Evolutionary conservation across 2,329 filamentous ascomycete species (phyloP), one percentile per base, ranked within the genome.

Genomic region (Pseudogymnoascus sp.): DNA sequence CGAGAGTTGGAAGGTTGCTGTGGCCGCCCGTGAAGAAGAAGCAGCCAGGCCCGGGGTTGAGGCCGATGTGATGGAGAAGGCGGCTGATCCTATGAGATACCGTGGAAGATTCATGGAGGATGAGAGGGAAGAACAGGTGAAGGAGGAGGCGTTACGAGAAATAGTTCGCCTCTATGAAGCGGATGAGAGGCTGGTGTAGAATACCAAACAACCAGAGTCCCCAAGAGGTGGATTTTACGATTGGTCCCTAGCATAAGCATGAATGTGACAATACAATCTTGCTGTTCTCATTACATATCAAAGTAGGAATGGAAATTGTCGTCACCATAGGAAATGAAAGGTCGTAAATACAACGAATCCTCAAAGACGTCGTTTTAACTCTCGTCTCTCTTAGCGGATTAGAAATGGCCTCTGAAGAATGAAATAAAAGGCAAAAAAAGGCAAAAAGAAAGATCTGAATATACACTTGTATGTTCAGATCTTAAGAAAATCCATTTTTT

Each of bases 401-500:
- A 12, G 9, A 8, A 45, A 27, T 10, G 4, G 2, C 5, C 9
- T 10, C 9, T 27, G 21, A 27, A 7, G 21, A 27, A 45, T n/a
- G 27, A 12, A 40, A 45, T 13, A 27, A 45, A 48, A 4, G 18
- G 8, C 7, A 52, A 52, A 31, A 52, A 52, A 52, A 31, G 1
- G 13, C 8, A 31, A 52, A 52, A 52, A 52, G 45, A 52, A 52
- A 31, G n/a, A 52, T 52, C n/a, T 18, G 27, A 52, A 31, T 52
- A 52, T 52, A 52, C 45, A 52, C 27, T 31, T 31, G 45, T 52
- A 31, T 52, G n/a, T 52, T 31, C n/a, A 18, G 45, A 31, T 52
- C 45, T 6, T 31, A 52, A 52, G 45, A 52, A 52, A 52, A 52
- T 27, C 45, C 45, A 29, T 52, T 31, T 52, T 52, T 52, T 52